Conservation (phyloP, 768 basidiomycete genomes). For the Peribolospora baueri region DNA sequence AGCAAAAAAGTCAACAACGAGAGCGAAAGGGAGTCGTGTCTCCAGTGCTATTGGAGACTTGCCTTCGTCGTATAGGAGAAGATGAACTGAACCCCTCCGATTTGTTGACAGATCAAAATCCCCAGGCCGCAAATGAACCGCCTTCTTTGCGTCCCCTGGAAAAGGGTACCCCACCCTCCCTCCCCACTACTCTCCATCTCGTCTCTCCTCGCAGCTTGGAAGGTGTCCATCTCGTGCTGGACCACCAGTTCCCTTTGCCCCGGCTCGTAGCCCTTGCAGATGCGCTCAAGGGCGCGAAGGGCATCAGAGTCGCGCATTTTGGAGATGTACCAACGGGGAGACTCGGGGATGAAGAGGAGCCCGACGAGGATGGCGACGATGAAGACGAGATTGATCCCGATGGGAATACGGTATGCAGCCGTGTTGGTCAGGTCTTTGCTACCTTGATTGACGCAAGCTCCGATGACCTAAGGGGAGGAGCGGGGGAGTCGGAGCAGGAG, state of each 20-base stretch:
- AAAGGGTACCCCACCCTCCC: constrained; percentile 14
- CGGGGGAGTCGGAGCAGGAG: too few relatives aligned
- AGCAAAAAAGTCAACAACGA: too few relatives aligned
- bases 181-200: constrained; percentile 12
- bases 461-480: constrained; percentile 11
- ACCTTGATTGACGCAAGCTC: constrained; percentile 18
- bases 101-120: constrained; percentile 18
- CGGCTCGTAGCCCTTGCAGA: constrained; percentile 14
- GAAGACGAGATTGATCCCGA: constrained; percentile 15
- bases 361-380: constrained; percentile 13
- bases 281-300: constrained; percentile 11
- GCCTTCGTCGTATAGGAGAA: constrained; percentile 12
- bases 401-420: constrained; percentile 9
- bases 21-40: too few relatives aligned
- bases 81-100: constrained; percentile 20
- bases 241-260: background rate
- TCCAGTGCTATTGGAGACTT: too few relatives aligned
- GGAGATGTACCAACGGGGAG: constrained; percentile 16
- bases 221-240: constrained; percentile 3
- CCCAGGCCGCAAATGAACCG: constrained; percentile 19
- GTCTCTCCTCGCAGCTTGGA: constrained; percentile 15
- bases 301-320: constrained; percentile 17
- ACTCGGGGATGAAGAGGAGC: constrained; percentile 14
- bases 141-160: constrained; percentile 14
- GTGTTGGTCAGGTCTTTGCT: constrained; percentile 12